Base-by-base conservation (phyloP, 2,329 filamentous ascomycete species). In the Tolypocladium pustulatum region DNA sequence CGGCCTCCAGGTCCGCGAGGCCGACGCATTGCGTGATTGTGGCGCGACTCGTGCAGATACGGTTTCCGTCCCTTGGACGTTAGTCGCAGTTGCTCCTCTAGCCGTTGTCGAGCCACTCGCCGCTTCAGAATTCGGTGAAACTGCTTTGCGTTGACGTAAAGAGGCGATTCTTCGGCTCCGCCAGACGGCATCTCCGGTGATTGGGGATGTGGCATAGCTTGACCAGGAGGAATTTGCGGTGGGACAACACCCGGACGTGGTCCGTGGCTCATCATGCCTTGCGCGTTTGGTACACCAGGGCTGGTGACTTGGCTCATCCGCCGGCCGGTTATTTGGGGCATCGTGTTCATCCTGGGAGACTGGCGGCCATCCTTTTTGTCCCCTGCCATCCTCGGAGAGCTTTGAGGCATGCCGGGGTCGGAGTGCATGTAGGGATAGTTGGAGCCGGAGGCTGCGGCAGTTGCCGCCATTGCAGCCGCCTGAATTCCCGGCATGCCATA, bases 101-200 rank as follows among this genome's bases (percentile, higher is more conserved):
- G 80, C 71, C 90, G 91, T 73, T 97, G 94, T 38, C 94, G 84
- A 8, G 94, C 94, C 63, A 97, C 91, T 60, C 94, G 85, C 59
- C 94, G 84, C 79, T 99, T 97, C 58, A 99, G 76, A 55, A 99
- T 99, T 32, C 94, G 89, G 71, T 99, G 94, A 66, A 99, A 99
- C 69, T 99, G 94, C 73, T 99, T 99, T 6, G 94, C 94, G 68
- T 99, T 99, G 68, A 99, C 94, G 66, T 99, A 99, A 1, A 99
- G 78, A 0, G 94, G 94, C 0, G 93, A 93, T 70, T 99, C 94
- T 71, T 97, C 94, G 4, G 86, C 85, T 17, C 82, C 82, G 17
- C 81, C 80, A 3, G 87, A 78, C 1, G 88, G 82, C 66, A 94
- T 84, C 70, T 97, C 92, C 9, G 91, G 90, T 1, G 91, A 93